Evolutionary conservation across 129 eudicot species (phyloP), one percentile per base, ranked within the genome.

Genomic region (Lactuca saligna): DNA sequence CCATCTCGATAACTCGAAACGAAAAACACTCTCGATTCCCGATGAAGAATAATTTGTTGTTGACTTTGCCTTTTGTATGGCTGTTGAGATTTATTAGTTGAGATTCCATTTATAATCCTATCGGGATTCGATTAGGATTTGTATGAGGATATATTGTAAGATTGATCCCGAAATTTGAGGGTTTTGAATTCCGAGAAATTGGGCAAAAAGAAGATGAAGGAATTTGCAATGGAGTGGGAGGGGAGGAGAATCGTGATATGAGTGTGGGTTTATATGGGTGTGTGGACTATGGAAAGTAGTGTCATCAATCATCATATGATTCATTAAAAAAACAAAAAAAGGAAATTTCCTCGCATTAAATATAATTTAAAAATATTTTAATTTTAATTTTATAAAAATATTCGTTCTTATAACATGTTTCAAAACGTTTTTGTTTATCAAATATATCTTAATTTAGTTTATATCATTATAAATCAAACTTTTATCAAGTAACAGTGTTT

Each of bases 1-100:
- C 20, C 86, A 87, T 81, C 83, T 83, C 87, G 12, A 84, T 72
- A 34, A 68, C 54, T 54, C 46, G 35, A 1, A 65, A 66, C 3
- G 62, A 59, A 11, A 17, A 51, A 9, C 17, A 41, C 12, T 38
- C 67, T 17, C 49, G 35, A 5, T 55, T 17, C 12, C 54, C 38
- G 9, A 48, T 50, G 54, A 62, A 17, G 17, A 54, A 63, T 6
- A 66, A 62, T 3, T 25, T 57, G 41, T 69, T 69, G 29, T 41
- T 57, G 25, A 9, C 63, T 10, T 48, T 71, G 51, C 0, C 10
- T 44, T 48, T 70, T 39, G 13, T 33, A 3, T 38, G 25, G 5
- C 37, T 25, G 55, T 69, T 69, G 29, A 46, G 57, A 6, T 58
- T 57, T 4, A 56, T 57, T 7, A 71, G 61, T 61, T 71, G 59